phyloP scores from a whole-genome alignment of 179 eudicot species.

The Monotropa hypopitys region DNA sequence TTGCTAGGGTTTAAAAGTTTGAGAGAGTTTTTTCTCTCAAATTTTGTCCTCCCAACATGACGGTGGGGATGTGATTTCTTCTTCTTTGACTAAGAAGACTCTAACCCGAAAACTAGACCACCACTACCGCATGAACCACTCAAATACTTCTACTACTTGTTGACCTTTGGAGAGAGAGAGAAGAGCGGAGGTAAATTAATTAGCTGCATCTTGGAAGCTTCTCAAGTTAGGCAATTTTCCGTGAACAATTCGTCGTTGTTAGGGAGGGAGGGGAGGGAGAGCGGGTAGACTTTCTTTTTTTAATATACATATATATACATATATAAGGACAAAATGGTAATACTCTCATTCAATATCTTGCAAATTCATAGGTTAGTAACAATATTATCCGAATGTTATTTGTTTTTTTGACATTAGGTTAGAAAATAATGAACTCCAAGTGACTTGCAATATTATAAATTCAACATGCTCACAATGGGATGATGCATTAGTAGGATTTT shows the following conservation, averaged over 20 bases:
- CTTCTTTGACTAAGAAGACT: constrained; percentile 11
- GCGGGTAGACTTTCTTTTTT: constrained; percentile 10
- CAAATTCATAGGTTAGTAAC: too few species aligned
- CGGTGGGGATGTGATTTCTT: neutral
- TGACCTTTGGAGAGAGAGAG: constrained; percentile 7
- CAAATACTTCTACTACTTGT: neutral
- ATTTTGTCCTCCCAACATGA: neutral
- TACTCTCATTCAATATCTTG: too few species aligned
- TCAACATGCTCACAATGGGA: too few species aligned
- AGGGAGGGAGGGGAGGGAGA: neutral
- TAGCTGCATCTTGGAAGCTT: constrained; percentile 22
- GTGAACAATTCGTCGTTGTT: constrained; percentile 11
- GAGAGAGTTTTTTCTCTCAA: neutral
- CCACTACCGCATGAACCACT: neutral
- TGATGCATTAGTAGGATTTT: too few species aligned
- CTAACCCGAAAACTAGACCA: neutral
- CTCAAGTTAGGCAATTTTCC: constrained; percentile 28
- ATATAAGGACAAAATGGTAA: too few species aligned
- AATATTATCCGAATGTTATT: too few species aligned
- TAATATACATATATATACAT: too few species aligned
- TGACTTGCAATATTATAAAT: too few species aligned
- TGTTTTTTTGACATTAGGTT: too few species aligned
- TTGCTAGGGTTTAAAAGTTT: neutral
- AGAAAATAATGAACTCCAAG: too few species aligned
- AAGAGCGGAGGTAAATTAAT: neutral